Conservation (phyloP, 768 basidiomycete genomes). For the Amanita molliuscula region DNA sequence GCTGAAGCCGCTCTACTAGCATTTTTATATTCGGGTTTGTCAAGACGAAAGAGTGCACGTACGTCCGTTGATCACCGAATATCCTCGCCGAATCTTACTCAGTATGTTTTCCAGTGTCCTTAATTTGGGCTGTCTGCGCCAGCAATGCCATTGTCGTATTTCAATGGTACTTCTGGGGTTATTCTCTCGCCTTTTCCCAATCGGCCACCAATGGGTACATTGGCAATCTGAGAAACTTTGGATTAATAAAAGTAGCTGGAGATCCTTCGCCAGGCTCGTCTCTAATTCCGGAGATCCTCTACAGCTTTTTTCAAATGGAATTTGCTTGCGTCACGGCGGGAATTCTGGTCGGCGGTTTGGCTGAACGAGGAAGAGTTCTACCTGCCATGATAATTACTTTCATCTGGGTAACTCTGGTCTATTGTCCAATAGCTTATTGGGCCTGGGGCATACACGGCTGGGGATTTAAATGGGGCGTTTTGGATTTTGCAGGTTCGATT, state of each 20-base stretch:
- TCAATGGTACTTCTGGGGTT: slow-evolving; percentile 67
- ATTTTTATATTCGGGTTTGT: slow-evolving; percentile 65
- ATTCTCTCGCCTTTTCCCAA: slow-evolving; percentile 75
- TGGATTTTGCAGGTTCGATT: slow-evolving; percentile 72
- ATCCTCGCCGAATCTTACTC: slow-evolving; percentile 3
- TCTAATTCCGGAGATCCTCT: slow-evolving; percentile 73
- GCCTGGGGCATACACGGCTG: slow-evolving; percentile 76
- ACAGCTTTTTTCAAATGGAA: slow-evolving; percentile 83
- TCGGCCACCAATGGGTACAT: slow-evolving; percentile 68
- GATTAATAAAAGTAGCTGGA: slow-evolving; percentile 59
- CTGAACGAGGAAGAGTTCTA: slow-evolving; percentile 77
- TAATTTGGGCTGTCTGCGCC: slow-evolving; percentile 70
- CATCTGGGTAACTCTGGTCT: slow-evolving; percentile 79
- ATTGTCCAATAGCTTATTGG: slow-evolving; percentile 84
- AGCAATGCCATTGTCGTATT: slow-evolving; percentile 69
- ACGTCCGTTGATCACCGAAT: slow-evolving; percentile 10
- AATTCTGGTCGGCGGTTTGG: slow-evolving; percentile 70
- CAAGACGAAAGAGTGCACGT: slow-evolving; percentile 57
- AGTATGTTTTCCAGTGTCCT: slow-evolving; percentile 34
- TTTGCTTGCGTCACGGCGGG: slow-evolving; percentile 75
- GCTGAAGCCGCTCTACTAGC: slow-evolving; percentile 24
- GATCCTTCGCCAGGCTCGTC: slow-evolving; percentile 71
- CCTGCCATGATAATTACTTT: slow-evolving; percentile 78
- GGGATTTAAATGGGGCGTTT: slow-evolving; percentile 75
- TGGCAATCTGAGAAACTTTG: slow-evolving; percentile 74